Conservation (phyloP, 805 yeast genomes). For the Pichia sporocuriosa region DNA sequence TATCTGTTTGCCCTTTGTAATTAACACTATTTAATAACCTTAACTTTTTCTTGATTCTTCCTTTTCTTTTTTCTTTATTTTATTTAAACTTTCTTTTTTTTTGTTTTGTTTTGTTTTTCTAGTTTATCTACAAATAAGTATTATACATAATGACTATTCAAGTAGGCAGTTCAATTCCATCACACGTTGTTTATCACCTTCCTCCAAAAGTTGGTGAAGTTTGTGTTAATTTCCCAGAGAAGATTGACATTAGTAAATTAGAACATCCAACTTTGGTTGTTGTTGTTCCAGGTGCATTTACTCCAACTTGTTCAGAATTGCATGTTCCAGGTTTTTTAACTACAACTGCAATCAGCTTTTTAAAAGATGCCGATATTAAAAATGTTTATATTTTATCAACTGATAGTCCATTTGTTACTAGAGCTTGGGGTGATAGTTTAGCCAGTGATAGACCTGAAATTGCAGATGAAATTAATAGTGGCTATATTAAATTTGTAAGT, state of each 20-base stretch:
- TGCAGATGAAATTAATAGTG: constrained; percentile 1
- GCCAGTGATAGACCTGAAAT: constrained; percentile 26
- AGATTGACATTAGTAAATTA: neutral
- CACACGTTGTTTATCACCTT: constrained; percentile 1
- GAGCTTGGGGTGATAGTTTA: constrained; percentile 44
- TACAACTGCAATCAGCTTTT: constrained; percentile 23
- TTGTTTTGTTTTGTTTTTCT: too few species aligned
- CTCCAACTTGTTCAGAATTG: constrained; percentile 40
- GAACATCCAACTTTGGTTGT: constrained; percentile 27
- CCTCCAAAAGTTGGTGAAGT: constrained; percentile 11
- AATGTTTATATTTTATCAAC: constrained; percentile 34
- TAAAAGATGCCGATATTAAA: constrained; percentile 36
- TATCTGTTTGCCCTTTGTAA: too few species aligned
- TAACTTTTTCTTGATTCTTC: too few species aligned
- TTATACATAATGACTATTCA: neutral
- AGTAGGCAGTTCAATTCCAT: constrained; percentile 3
- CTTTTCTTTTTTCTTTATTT: too few species aligned
- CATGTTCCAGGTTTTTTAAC: constrained; percentile 37
- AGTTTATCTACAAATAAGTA: too few species aligned
- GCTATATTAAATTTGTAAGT: constrained; percentile 38
- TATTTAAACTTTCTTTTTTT: too few species aligned
- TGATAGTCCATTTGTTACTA: constrained; percentile 36
- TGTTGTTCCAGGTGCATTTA: constrained; percentile 46
- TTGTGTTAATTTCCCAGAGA: constrained; percentile 8
- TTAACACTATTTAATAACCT: too few species aligned